These are phyloP conservation scores for Trypanosoma boissoni DNA, from an alignment of 208 protist genomes.

Conservation along the genomic window DNA sequence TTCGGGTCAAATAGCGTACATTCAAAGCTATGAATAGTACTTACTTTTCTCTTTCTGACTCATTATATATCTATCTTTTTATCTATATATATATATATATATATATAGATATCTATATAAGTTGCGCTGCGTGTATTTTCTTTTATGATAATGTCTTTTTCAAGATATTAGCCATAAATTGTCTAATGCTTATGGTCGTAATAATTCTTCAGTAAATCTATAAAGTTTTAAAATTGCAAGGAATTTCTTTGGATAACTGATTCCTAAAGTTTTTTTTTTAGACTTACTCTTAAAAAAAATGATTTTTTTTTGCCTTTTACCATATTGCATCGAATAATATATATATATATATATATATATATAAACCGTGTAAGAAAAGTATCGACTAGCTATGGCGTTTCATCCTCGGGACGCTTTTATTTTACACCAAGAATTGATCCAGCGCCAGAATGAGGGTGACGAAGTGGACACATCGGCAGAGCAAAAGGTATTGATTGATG, in stretches of 20 bases:
- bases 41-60: background rate
- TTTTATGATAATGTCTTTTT: constrained; percentile 2
- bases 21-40: constrained; percentile 2
- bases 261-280: constrained; percentile 6
- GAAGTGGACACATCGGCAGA: constrained; percentile 89
- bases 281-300: constrained; percentile 2
- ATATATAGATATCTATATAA: background rate
- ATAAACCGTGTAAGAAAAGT: too few relatives aligned
- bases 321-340: too few relatives aligned
- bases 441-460: constrained; percentile 86
- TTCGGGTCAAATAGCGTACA: constrained; percentile 64
- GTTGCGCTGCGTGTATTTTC: background rate
- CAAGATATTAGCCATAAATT: background rate
- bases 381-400: constrained; percentile 38
- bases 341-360: too few relatives aligned
- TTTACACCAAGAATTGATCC: constrained; percentile 84
- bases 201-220: background rate
- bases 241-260: background rate
- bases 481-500: constrained; percentile 86
- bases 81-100: background rate
- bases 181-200: background rate
- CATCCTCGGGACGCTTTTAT: constrained; percentile 84
- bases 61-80: too few relatives aligned
- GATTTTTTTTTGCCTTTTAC: constrained; percentile 7
- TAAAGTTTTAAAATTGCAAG: background rate